These are phyloP conservation scores for Psilocybe mexicana DNA, from an alignment of 1,284 basidiomycete genomes.

Conservation along the genomic window DNA sequence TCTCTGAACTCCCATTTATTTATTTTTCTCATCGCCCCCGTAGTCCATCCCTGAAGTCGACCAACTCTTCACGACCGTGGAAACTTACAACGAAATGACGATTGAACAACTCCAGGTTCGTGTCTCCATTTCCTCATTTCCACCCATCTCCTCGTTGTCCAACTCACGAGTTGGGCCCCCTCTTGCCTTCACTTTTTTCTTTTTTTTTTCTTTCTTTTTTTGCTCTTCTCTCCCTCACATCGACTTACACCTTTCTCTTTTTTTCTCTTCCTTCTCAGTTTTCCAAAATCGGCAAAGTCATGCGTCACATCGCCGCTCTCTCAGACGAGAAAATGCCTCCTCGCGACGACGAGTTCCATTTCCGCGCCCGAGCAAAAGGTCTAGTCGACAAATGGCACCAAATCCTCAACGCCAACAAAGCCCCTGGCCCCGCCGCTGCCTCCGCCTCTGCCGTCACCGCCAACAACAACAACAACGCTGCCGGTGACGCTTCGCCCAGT, in stretches of 20 bases:
- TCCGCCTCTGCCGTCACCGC: no score
- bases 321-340: slow-evolving; percentile 74
- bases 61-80: slow-evolving; percentile 79
- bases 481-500: slow-evolving; percentile 4
- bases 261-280: slow-evolving; percentile 70
- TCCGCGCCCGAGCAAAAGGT: slow-evolving; percentile 77
- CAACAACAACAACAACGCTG: no score
- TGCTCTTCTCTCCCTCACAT: not conserved
- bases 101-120: slow-evolving; percentile 80
- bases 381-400: slow-evolving; percentile 78
- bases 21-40: slow-evolving; percentile 8
- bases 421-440: not conserved
- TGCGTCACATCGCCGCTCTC: slow-evolving; percentile 89
- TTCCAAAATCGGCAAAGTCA: slow-evolving; percentile 98
- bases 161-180: not conserved
- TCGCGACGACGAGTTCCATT: slow-evolving; percentile 83
- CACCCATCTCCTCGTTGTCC: slow-evolving; percentile 13
- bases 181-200: slow-evolving; percentile 14
- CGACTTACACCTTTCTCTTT: no score
- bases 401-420: slow-evolving; percentile 29
- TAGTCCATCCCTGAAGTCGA: slow-evolving; percentile 83
- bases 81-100: slow-evolving; percentile 81
- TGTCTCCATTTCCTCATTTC: slow-evolving; percentile 32
- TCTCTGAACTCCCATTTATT: slow-evolving; percentile 9
- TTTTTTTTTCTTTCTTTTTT: slow-evolving; percentile 20